These are phyloP conservation scores for Astraeus odoratus DNA, from an alignment of 768 basidiomycete genomes.

Conservation along the genomic window DNA sequence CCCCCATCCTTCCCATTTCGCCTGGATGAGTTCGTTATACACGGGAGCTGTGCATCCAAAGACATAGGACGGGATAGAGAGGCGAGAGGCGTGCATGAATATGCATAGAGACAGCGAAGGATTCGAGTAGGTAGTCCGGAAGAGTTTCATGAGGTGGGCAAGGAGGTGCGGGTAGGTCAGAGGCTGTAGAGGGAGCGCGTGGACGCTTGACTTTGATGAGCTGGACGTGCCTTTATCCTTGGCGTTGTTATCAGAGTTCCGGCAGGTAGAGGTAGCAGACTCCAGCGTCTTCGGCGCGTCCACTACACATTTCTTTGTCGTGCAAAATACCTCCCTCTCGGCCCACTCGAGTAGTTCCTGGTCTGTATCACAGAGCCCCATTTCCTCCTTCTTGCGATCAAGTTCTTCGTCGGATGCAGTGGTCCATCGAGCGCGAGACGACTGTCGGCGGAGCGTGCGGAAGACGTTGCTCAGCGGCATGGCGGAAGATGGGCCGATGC, in stretches of 20 bases:
- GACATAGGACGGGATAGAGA: constrained; percentile 76
- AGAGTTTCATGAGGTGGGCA: constrained; percentile 67
- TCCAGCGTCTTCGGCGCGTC: constrained; percentile 36
- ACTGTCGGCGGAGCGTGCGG: constrained; percentile 45
- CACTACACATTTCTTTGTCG: constrained; percentile 44
- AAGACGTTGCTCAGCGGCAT: constrained; percentile 40
- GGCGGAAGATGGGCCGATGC: constrained; percentile 9
- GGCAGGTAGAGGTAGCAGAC: constrained; percentile 3
- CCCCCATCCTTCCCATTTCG: constrained; percentile 80
- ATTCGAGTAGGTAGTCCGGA: constrained; percentile 72
- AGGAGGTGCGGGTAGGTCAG: constrained; percentile 70
- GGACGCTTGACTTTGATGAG: constrained; percentile 5
- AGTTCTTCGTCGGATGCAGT: constrained; percentile 46
- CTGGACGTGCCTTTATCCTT: not conserved
- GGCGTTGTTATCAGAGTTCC: not conserved
- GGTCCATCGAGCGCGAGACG: constrained; percentile 45
- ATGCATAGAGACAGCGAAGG: constrained; percentile 78
- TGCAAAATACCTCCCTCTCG: constrained; percentile 57
- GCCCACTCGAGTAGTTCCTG: constrained; percentile 71
- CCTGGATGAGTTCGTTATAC: constrained; percentile 84
- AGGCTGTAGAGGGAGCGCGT: constrained; percentile 43
- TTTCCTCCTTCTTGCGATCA: constrained; percentile 66
- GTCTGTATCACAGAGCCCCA: constrained; percentile 64
- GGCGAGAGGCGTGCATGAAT: constrained; percentile 71
- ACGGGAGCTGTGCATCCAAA: constrained; percentile 83